These are phyloP conservation scores for Solanum verrucosum DNA, from an alignment of 257 asterid genomes.

Conservation along the genomic window DNA sequence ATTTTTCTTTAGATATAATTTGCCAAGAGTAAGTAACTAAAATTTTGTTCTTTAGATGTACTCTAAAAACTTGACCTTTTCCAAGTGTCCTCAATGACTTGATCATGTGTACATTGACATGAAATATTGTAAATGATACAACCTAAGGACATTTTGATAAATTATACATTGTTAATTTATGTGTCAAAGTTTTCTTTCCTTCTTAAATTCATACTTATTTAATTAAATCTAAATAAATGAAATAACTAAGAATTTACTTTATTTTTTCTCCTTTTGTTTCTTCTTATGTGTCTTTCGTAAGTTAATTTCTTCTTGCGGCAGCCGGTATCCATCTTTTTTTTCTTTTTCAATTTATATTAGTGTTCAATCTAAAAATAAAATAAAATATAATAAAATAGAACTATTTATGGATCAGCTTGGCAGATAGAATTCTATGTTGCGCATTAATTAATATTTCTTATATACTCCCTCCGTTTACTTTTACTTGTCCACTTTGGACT, in stretches of 20 bases:
- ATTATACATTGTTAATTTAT: background rate
- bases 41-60: background rate
- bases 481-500: background rate
- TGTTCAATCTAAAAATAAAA: background rate
- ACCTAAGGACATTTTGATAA: background rate
- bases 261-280: background rate
- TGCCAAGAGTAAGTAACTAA: background rate
- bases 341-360: background rate
- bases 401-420: background rate
- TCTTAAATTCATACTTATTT: background rate
- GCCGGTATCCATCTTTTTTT: background rate
- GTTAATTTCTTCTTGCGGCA: background rate
- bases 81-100: background rate
- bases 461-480: background rate
- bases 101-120: background rate
- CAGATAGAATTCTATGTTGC: background rate
- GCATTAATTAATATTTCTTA: background rate
- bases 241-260: background rate
- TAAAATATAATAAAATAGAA: background rate
- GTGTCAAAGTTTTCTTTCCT: background rate
- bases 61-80: background rate
- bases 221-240: background rate
- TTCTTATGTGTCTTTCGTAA: background rate
- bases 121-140: too few relatives aligned
- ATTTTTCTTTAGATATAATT: background rate